Percentiles rank a stretch among this genome's conserved stretches.
These are phyloP conservation scores for Medicago ruthenica DNA, from an alignment of 306 rosid genomes.

Conservation along the genomic window DNA sequence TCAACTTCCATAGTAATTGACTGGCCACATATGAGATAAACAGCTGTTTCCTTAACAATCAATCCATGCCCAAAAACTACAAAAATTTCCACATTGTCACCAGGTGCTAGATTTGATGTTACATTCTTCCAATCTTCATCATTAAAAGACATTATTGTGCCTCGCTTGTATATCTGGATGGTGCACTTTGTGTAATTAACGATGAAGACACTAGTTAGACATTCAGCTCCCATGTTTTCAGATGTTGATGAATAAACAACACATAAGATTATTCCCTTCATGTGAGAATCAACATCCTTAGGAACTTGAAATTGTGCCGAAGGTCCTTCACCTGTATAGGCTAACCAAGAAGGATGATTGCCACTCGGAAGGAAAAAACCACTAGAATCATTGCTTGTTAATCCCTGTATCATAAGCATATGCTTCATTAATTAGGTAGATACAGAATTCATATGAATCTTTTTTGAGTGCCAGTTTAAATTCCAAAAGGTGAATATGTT, in stretches of 20 bases:
- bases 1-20: neutral
- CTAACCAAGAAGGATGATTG: slow-evolving; percentile 21
- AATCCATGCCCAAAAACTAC: slow-evolving; percentile 23
- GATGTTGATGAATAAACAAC: slow-evolving; percentile 19
- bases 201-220: slow-evolving; percentile 2
- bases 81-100: slow-evolving; percentile 35
- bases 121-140: slow-evolving; percentile 39
- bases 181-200: slow-evolving; percentile 32
- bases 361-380: neutral
- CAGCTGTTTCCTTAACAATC: neutral
- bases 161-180: slow-evolving; percentile 30
- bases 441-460: too few relatives aligned
- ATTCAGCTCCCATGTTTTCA: neutral
- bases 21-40: slow-evolving; percentile 11
- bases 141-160: slow-evolving; percentile 22
- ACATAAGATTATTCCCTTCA: slow-evolving; percentile 10
- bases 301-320: neutral
- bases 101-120: slow-evolving; percentile 1
- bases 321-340: neutral
- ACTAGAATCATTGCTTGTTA: neutral
- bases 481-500: too few relatives aligned
- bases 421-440: too few relatives aligned
- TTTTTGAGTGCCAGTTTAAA: too few relatives aligned
- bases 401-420: neutral
- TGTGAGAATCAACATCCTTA: neutral